phyloP scores from a whole-genome alignment of 192 early-diverging fungal genomes.

The Chytriomyces sp. region DNA sequence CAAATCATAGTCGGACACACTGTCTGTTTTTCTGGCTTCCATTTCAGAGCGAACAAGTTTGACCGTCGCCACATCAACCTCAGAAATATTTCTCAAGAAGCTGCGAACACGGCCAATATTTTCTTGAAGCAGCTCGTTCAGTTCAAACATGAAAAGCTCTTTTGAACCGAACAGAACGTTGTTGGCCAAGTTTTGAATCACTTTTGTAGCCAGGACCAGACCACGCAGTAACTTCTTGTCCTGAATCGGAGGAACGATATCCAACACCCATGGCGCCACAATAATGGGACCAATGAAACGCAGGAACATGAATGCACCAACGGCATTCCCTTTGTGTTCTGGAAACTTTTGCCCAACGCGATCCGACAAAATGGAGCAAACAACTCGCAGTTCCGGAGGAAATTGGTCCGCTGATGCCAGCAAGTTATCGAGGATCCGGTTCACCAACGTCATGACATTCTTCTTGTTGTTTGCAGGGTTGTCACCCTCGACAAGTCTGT shows the following conservation, averaged over 20 bases:
- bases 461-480: conserved; percentile 74
- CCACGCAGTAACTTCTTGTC: conserved; percentile 82
- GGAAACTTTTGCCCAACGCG: conserved; percentile 83
- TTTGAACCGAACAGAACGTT: conserved; percentile 94
- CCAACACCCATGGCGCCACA: conserved; percentile 86
- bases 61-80: conserved; percentile 4
- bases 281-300: conserved; percentile 96
- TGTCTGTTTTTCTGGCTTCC: not conserved
- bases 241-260: conserved; percentile 68
- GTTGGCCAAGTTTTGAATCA: conserved; percentile 96
- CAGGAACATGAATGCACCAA: conserved; percentile 94
- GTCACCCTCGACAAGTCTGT: conserved; percentile 70
- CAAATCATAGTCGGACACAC: conserved; percentile 43
- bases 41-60: not conserved
- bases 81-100: conserved; percentile 81
- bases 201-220: conserved; percentile 88
- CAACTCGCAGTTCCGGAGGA: conserved; percentile 75
- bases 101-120: conserved; percentile 81
- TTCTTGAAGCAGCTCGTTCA: conserved; percentile 86
- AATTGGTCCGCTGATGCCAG: conserved; percentile 71
- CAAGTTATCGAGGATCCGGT: conserved; percentile 84
- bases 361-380: conserved; percentile 80
- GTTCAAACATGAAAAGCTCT: conserved; percentile 89
- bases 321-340: conserved; percentile 81
- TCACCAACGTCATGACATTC: conserved; percentile 78